Evolutionary conservation across 1,284 basidiomycete genomes (phyloP).

Genomic region (Stygiomarasmius scandens): DNA sequence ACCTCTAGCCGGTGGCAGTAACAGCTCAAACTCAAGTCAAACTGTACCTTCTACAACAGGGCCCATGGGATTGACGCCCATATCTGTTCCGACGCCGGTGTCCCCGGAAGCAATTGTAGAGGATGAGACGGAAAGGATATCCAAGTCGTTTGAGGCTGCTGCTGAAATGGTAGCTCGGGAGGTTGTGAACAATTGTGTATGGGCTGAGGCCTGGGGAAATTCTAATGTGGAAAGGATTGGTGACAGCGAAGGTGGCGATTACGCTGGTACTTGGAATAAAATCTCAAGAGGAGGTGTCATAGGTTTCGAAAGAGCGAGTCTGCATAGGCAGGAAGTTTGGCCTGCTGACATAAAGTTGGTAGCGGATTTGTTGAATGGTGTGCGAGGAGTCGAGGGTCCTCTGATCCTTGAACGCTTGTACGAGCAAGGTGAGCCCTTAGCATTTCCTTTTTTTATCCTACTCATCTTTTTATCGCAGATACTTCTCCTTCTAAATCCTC

Average conservation of each 20-base stretch:
- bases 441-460: not conserved
- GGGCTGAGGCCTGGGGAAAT: slow-evolving; percentile 67
- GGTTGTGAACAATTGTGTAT: slow-evolving; percentile 67
- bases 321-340: slow-evolving; percentile 44
- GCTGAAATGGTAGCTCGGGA: slow-evolving; percentile 63
- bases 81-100: slow-evolving; percentile 74
- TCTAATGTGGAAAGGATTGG: slow-evolving; percentile 34
- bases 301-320: not conserved
- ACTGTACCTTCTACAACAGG: not conserved
- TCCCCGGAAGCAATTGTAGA: slow-evolving; percentile 72
- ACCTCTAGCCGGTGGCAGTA: slow-evolving; percentile 41
- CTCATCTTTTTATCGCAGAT: not conserved
- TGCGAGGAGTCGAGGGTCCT: slow-evolving; percentile 33
- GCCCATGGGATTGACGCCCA: slow-evolving; percentile 19
- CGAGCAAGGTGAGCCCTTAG: slow-evolving; percentile 35
- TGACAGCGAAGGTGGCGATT: not conserved
- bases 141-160: slow-evolving; percentile 65
- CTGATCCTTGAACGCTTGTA: slow-evolving; percentile 41
- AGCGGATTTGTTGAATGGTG: slow-evolving; percentile 33
- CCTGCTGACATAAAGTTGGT: slow-evolving; percentile 53
- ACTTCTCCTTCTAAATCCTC: not conserved
- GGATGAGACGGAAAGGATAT: slow-evolving; percentile 55
- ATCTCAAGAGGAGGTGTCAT: not conserved
- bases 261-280: not conserved
- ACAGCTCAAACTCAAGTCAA: not conserved